Percentiles rank a stretch among this genome's conserved stretches.
These are phyloP conservation scores for Raffaelea deltoideospora DNA, from an alignment of 2,329 filamentous ascomycete genomes.

Conservation along the genomic window DNA sequence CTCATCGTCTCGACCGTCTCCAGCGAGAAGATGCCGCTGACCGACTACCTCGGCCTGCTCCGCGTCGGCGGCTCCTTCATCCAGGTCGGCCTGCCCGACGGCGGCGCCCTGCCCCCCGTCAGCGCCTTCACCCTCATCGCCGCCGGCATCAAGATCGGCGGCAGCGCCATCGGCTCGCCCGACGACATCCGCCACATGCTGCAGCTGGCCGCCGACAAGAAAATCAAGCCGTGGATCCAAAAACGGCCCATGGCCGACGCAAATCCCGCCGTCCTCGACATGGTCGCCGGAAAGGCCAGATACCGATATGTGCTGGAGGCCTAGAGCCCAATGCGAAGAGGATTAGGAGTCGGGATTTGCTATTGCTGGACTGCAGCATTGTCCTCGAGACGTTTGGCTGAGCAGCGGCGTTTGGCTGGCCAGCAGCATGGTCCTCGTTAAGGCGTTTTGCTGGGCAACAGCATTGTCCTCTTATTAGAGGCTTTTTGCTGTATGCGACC, in stretches of 20 bases:
- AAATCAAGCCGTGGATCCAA: constrained; percentile 42
- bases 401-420: too few relatives aligned
- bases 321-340: too few relatives aligned
- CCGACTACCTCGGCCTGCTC: constrained; percentile 45
- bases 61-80: constrained; percentile 53
- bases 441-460: too few relatives aligned
- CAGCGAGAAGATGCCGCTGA: constrained; percentile 39
- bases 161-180: constrained; percentile 32
- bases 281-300: constrained; percentile 38
- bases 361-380: too few relatives aligned
- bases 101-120: constrained; percentile 25
- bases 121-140: constrained; percentile 41
- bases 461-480: too few relatives aligned
- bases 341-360: too few relatives aligned
- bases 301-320: constrained; percentile 34
- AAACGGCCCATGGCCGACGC: constrained; percentile 39
- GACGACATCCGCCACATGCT: constrained; percentile 47
- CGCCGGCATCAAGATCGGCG: constrained; percentile 37
- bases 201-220: constrained; percentile 40
- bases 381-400: too few relatives aligned
- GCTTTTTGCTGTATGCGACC: too few relatives aligned
- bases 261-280: constrained; percentile 40
- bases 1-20: constrained; percentile 44
- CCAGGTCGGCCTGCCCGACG: constrained; percentile 50
- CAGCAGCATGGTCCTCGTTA: too few relatives aligned